Base-by-base conservation (phyloP, 208 protist genomes). In the Acanthamoeba lenticulata region DNA sequence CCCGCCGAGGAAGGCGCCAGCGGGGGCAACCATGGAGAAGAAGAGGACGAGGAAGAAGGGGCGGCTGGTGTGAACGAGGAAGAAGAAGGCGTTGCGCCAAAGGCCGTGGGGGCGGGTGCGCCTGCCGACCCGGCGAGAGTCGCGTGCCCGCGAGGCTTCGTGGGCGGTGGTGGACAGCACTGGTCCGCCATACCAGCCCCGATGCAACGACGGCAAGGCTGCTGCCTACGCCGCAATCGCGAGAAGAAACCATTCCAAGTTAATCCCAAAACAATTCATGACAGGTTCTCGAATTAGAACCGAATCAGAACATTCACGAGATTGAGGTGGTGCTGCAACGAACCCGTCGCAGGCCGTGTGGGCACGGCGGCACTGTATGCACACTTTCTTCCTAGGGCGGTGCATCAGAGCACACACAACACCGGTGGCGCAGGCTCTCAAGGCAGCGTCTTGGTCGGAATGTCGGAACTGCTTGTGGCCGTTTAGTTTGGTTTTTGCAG, bases 341-440 rank as follows among this genome's bases (percentile, higher is more conserved):
- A 36, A 85, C 74, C 74, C 74, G 29, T 85, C 74, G 15, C 74
- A 85, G 27, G 38, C 45, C 24, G 74, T 85, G 74, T 85, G 74
- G 5, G 74, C 74, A 19, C 27, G 3, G 3, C 74, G 74, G 44
- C 74, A 85, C 42, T 85, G 74, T 5, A 85, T 6, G 29, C 74
- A 85, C 6, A 85, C 74, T 42, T 57, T 47, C 74, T 85, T 85
- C 74, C 44, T 47, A 38, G 74, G 74, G 1, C 74, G 74, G 7
- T 67, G 57, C n/a, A n/a, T n/a, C n/a, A n/a, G n/a, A n/a, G n/a
- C 47, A 52, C 47, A 52, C 47, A 52, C 47, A 5, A 52, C 47
- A 52, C 47, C 47, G 47, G 15, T 52, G n/a, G n/a, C n/a, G n/a
- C n/a, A n/a, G n/a, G n/a, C n/a, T n/a, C n/a, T n/a, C n/a, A n/a